phyloP scores from a whole-genome alignment of 164 flowering plant genomes.

The Umbellularia californica region DNA sequence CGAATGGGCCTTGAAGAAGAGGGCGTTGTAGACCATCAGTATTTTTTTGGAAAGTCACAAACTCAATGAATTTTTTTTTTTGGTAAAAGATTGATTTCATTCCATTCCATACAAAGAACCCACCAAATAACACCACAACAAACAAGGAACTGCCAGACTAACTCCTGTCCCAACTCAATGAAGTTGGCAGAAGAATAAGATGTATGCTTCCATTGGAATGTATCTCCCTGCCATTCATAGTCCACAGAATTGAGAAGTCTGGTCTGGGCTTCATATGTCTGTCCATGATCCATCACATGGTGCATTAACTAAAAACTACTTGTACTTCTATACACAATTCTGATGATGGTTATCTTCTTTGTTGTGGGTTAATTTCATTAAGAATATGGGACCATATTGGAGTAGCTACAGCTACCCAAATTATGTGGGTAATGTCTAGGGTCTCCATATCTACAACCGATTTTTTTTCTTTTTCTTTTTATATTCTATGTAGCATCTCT shows the following conservation, averaged over 20 bases:
- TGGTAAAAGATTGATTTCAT: constrained; percentile 28
- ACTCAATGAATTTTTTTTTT: constrained; percentile 29
- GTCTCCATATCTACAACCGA: no score
- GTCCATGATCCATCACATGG: background rate
- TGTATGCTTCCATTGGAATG: constrained; percentile 28
- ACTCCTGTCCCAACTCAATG: constrained; percentile 50
- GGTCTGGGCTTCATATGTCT: constrained; percentile 44
- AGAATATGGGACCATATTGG: no score
- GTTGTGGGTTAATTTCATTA: no score
- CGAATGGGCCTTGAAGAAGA: constrained; percentile 35
- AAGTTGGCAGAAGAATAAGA: constrained; percentile 15
- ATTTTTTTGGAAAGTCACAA: no score
- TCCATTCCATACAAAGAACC: no score
- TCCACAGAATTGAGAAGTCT: constrained; percentile 28
- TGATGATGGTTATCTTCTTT: no score
- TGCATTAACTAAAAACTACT: background rate
- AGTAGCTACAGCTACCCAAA: no score
- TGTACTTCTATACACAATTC: background rate
- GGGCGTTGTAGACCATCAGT: constrained; percentile 57
- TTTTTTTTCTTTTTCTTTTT: no score
- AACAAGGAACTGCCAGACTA: no score
- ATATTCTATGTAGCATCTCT: no score
- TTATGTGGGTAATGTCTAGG: no score
- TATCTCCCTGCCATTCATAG: constrained; percentile 45
- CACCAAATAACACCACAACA: no score